Conservation (phyloP, 1,284 basidiomycete genomes). For the Tremellales sp. region DNA sequence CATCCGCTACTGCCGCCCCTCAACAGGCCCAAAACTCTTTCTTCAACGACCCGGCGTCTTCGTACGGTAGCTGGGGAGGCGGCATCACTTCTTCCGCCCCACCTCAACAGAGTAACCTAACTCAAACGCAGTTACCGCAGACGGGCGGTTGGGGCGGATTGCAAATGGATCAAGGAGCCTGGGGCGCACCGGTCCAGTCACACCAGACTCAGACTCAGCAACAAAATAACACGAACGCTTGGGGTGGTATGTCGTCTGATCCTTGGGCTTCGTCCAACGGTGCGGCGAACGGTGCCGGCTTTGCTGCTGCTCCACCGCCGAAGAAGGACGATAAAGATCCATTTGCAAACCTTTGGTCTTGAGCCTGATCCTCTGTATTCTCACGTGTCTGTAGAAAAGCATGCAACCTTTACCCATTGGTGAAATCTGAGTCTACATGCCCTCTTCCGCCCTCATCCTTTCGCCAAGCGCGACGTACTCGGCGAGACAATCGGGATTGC, state of each 20-base stretch:
- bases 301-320: constrained; percentile 7
- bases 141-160: constrained; percentile 27
- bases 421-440: too few species aligned
- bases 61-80: constrained; percentile 35
- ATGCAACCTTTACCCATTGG: too few species aligned
- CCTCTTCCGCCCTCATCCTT: constrained; percentile 52
- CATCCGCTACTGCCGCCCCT: constrained; percentile 11
- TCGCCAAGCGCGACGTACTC: constrained; percentile 62
- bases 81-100: constrained; percentile 30
- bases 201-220: constrained; percentile 4
- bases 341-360: constrained; percentile 37
- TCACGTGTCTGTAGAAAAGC: too few species aligned
- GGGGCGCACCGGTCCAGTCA: constrained; percentile 21
- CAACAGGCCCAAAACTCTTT: constrained; percentile 9
- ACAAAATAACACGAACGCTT: constrained; percentile 1
- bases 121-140: constrained; percentile 17
- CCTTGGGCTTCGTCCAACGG: constrained; percentile 19
- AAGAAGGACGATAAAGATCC: constrained; percentile 39
- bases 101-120: constrained; percentile 16
- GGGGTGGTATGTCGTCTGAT: constrained; percentile 12
- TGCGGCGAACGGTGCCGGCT: constrained; percentile 5
- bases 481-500: constrained; percentile 68
- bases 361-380: too few species aligned
- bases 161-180: constrained; percentile 35
- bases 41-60: constrained; percentile 11